These are phyloP conservation scores for Panellus pusillus DNA, from an alignment of 768 basidiomycete species.

Conservation along the genomic window DNA sequence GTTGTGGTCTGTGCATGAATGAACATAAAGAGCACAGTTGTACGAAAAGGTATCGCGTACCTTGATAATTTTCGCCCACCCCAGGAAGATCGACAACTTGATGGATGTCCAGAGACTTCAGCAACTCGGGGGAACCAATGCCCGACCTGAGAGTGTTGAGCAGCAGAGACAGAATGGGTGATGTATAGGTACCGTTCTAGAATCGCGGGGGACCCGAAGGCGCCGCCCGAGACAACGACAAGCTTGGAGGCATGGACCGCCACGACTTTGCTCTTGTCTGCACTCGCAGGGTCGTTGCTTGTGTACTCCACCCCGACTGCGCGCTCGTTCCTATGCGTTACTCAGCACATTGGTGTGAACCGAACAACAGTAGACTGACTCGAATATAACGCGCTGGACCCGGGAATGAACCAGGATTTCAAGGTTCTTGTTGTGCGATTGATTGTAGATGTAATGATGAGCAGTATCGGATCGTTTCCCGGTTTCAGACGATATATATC, in stretches of 20 bases:
- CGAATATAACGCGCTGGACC: conserved; percentile 51
- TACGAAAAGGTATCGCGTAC: conserved; percentile 24
- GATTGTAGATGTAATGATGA: conserved; percentile 52
- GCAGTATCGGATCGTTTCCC: conserved; percentile 60
- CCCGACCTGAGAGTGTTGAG: conserved; percentile 45
- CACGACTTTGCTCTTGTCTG: conserved; percentile 24
- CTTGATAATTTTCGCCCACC: conserved; percentile 73
- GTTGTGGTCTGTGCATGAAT: background rate
- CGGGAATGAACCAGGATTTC: conserved; percentile 38
- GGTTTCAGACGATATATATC: conserved; percentile 52
- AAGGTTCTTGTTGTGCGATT: no score
- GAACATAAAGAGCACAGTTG: background rate
- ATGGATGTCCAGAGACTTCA: conserved; percentile 48
- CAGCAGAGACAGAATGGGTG: background rate
- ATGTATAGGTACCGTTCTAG: conserved; percentile 44
- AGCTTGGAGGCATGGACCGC: conserved; percentile 38
- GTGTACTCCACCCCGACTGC: conserved; percentile 59
- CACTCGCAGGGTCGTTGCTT: conserved; percentile 30
- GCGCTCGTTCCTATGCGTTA: conserved; percentile 32
- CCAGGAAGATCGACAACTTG: conserved; percentile 65
- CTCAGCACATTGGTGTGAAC: background rate
- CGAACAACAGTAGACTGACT: conserved; percentile 33
- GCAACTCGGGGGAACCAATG: conserved; percentile 55
- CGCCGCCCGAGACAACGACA: conserved; percentile 52
- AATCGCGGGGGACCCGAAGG: conserved; percentile 57